Percentiles rank a stretch among this genome's conserved stretches.
phyloP scores from a whole-genome alignment of 495 filamentous ascomycete species.

The Ascobolus immersus region DNA sequence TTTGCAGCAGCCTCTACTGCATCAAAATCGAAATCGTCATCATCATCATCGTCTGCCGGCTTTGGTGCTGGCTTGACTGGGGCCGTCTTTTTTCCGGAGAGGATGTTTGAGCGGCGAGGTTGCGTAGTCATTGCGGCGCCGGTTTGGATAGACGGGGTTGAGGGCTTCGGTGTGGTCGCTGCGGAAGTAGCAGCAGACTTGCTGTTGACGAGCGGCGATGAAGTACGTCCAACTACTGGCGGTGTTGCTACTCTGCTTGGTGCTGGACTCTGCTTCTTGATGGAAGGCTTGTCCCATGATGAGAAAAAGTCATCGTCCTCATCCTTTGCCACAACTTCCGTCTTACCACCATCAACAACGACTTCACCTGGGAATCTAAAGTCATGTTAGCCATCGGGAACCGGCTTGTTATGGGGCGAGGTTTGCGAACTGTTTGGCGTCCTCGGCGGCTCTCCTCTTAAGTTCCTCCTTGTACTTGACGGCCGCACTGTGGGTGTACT shows the following conservation, averaged over 20 bases:
- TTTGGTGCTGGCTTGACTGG: too few species aligned
- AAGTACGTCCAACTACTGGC: conserved; percentile 55
- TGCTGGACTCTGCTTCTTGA: conserved; percentile 88
- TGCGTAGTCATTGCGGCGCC: conserved; percentile 22
- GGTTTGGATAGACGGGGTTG: conserved; percentile 21
- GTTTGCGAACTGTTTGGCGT: conserved; percentile 46
- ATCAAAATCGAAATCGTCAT: conserved; percentile 74
- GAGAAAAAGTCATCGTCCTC: conserved; percentile 89
- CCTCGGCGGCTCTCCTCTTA: conserved; percentile 51
- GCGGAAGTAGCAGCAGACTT: conserved; percentile 25
- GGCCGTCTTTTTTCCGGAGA: conserved; percentile 66
- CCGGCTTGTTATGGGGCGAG: neutral
- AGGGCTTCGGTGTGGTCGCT: conserved; percentile 42
- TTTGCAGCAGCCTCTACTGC: conserved; percentile 90
- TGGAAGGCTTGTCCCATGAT: conserved; percentile 90
- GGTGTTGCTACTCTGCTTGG: conserved; percentile 76
- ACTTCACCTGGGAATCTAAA: conserved; percentile 64
- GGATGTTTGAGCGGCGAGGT: conserved; percentile 49
- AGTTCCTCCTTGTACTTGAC: conserved; percentile 94
- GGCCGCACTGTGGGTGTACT: conserved; percentile 75
- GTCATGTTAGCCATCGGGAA: conserved; percentile 5
- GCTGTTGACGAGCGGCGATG: conserved; percentile 61
- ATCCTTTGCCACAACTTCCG: conserved; percentile 47
- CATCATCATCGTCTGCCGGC: too few species aligned
- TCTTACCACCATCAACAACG: conserved; percentile 47